Percentiles rank a stretch among this genome's conserved stretches.
Evolutionary conservation across 352 stramenopile genomes (phyloP).

Genomic region (Phytophthora parvispora): DNA sequence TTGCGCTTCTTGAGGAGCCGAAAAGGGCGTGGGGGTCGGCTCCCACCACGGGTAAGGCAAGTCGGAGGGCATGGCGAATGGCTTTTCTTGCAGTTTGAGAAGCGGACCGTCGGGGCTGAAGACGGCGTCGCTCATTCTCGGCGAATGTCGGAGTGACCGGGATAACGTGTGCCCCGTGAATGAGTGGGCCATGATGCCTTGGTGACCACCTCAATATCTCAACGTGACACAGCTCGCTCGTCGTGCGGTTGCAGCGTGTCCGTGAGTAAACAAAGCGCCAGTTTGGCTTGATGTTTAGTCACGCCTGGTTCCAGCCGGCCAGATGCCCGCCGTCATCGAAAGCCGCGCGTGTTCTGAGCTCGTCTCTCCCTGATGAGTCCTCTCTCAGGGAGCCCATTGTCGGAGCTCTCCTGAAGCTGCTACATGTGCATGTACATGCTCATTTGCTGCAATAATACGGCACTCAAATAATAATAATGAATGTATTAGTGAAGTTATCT

Average conservation of each 20-base stretch:
- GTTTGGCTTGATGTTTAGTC: not conserved
- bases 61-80: not conserved
- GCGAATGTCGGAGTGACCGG: not conserved
- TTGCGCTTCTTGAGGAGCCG: not conserved
- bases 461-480: too few species aligned
- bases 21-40: not conserved
- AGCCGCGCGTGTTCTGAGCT: too few species aligned
- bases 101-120: not conserved
- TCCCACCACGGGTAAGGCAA: not conserved
- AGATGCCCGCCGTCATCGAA: too few species aligned
- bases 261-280: not conserved
- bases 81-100: not conserved
- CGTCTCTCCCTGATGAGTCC: too few species aligned
- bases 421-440: too few species aligned
- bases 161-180: constrained; percentile 1
- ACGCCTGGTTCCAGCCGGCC: not conserved
- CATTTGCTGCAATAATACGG: too few species aligned
- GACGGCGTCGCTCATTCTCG: not conserved
- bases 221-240: not conserved
- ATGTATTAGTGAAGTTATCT: too few species aligned
- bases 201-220: not conserved
- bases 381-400: too few species aligned
- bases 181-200: not conserved
- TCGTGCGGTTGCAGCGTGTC: not conserved
- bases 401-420: too few species aligned